Base-by-base conservation (phyloP, 495 filamentous ascomycete genomes). In the Astrothelium subdiscretum region DNA sequence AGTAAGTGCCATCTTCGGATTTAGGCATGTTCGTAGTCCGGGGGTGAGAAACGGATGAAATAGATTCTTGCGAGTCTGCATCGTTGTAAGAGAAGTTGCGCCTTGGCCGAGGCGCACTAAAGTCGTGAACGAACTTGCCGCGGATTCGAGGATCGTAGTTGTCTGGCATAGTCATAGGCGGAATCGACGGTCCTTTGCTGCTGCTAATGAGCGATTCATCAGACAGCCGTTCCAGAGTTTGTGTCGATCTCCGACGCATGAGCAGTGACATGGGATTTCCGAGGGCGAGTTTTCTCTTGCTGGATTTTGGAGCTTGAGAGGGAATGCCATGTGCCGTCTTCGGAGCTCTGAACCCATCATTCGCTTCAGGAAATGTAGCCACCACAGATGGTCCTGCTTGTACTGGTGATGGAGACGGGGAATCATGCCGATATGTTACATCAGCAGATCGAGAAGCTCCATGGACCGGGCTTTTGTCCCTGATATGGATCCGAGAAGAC, bases 101-200 rank as follows among this genome's bases (percentile, higher is more conserved):
- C 58, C 80, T 82, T n/a, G 82, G 80, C 38, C 90, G 78, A 11
- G 91, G 91, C 0, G 86, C 89, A 66, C 88, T 92, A 65, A 97
- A 97, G 71, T 97, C 91, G 73, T 97, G 91, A 8, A 97, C 83
- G 32, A 85, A 81, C 11, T 86, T 92, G 31, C 91, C 91, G 44
- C 83, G 82, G 67, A 97, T 97, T 44, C 91, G 75, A 20, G 90
- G 90, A 68, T 96, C 91, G 66, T 91, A 92, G 62, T 87, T 81
- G 61, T 86, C 85, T 10, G 83, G 83, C 20, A 75, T 42, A 3
- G 83, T 83, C 20, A 75, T 81, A 3, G 80, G 74, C 3, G 85
- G 81, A n/a, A 84, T 72, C n/a, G 59, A 57, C 10, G 60, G 57
- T 31, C 58, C 48, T 29, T 29, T 64, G 8, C 60, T 60, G 43